Percentiles rank a stretch among this genome's conserved stretches.
Evolutionary conservation across 2,329 filamentous ascomycete genomes (phyloP).

Genomic region (Aspergillus pseudoterreus): DNA sequence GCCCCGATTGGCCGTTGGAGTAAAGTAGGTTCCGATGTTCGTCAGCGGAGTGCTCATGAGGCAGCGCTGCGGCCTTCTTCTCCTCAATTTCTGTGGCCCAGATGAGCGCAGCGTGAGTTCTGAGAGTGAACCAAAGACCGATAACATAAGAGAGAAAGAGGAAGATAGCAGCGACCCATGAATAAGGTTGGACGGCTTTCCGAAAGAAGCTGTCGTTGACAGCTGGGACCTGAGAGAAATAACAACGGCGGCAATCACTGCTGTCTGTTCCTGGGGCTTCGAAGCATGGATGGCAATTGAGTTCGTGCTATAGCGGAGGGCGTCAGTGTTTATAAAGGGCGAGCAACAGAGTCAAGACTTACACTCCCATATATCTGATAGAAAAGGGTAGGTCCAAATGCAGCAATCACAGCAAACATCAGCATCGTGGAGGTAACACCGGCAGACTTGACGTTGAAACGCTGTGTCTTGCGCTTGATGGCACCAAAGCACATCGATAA

Average conservation of each 20-base stretch:
- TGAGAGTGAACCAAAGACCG: slow-evolving; percentile 88
- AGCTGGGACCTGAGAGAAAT: slow-evolving; percentile 83
- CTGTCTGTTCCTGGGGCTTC: slow-evolving; percentile 46
- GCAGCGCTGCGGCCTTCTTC: slow-evolving; percentile 54
- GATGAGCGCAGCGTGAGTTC: slow-evolving; percentile 94
- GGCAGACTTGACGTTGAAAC: slow-evolving; percentile 94
- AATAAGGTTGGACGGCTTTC: slow-evolving; percentile 88
- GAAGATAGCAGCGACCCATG: slow-evolving; percentile 78
- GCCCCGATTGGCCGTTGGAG: slow-evolving; percentile 26
- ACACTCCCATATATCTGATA: slow-evolving; percentile 97
- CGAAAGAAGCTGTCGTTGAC: slow-evolving; percentile 84
- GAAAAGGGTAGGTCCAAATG: slow-evolving; percentile 93
- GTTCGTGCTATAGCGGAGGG: slow-evolving; percentile 62
- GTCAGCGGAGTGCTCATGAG: slow-evolving; percentile 27
- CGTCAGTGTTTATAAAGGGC: neutral
- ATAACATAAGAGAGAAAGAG: slow-evolving; percentile 92
- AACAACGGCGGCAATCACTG: slow-evolving; percentile 83
- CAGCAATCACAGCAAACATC: slow-evolving; percentile 89
- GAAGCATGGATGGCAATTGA: slow-evolving; percentile 70
- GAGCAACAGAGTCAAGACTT: slow-evolving; percentile 30
- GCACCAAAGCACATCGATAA: slow-evolving; percentile 98
- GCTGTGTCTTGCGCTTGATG: slow-evolving; percentile 94
- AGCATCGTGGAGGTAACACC: slow-evolving; percentile 98
- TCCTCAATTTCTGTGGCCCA: slow-evolving; percentile 85
- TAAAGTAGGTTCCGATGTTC: slow-evolving; percentile 34